Evolutionary conservation across 2,329 filamentous ascomycete species (phyloP), one percentile per base, ranked within the genome.

Genomic region (Penicillium olsonii): DNA sequence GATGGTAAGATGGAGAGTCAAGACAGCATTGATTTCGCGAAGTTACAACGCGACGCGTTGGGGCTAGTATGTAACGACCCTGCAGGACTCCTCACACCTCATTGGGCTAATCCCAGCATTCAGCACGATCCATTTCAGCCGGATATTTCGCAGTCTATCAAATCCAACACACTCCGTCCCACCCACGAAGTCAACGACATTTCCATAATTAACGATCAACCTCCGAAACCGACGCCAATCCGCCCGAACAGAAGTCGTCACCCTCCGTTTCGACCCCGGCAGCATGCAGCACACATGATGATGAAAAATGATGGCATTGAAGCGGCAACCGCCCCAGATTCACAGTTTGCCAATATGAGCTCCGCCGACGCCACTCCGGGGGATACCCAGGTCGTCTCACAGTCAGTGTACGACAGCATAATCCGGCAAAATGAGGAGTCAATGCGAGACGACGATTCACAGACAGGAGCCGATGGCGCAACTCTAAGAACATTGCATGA

Each of bases 301-400:
- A 29, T 48, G 18, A 56, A 40, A 15, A 45, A 40, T 15, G 29
- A 15, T 14, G 40, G 10, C 49, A 56, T 29, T 45, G 55, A 52
- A 34, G 50, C 26, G 51, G 53, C 38, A 40, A 45, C 39, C 53
- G 22, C 59, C 5, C 48, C 62, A 8, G 58, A 59, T 7, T 59
- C 59, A 24, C 61, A 59, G 27, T 18, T 47, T 27, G 54, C 46
- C 27, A 68, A 64, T 39, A 73, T 73, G 69, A 63, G 59, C 29
- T 65, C 64, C 18, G 63, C 61, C 22, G 66, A 68, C n/a, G 62
- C 62, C 37, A 57, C 60, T 4, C 65, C 69, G 19, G 67, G 69
- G 18, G 73, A 75, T 52, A 77, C 74, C 9, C 74, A 76, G 56
- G 67, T 70, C 14, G 62, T 77, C 35, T 75, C 74, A 5, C 74